Conservation (phyloP, 2,329 filamentous ascomycete genomes). For the Diaporthe sp. region DNA sequence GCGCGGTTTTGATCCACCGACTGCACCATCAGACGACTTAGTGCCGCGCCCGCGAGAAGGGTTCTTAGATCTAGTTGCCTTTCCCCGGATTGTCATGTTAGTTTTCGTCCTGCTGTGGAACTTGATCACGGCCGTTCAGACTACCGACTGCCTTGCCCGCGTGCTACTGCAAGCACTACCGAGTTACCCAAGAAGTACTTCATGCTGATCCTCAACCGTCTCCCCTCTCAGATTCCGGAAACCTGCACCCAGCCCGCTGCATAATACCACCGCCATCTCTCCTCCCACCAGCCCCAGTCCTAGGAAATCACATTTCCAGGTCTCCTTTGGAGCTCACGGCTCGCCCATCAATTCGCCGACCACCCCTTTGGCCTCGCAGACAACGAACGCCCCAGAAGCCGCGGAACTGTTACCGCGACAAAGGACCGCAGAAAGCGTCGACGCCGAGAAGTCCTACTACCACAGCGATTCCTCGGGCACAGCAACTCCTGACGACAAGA, state of each 20-base stretch:
- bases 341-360: constrained; percentile 42
- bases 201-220: constrained; percentile 49
- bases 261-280: constrained; percentile 59
- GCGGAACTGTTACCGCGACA: constrained; percentile 46
- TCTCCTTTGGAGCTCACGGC: constrained; percentile 46
- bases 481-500: constrained; percentile 50
- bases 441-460: constrained; percentile 53
- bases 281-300: constrained; percentile 59
- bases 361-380: constrained; percentile 45
- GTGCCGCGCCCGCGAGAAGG: constrained; percentile 25
- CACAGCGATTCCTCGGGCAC: constrained; percentile 55
- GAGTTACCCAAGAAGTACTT: constrained; percentile 45
- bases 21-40: constrained; percentile 10
- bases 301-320: constrained; percentile 53
- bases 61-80: not conserved
- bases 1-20: constrained; percentile 16
- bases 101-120: constrained; percentile 48
- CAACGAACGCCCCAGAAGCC: constrained; percentile 2
- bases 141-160: constrained; percentile 30
- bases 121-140: constrained; percentile 44
- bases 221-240: constrained; percentile 61
- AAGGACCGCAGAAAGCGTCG: constrained; percentile 37
- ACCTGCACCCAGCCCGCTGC: constrained; percentile 64
- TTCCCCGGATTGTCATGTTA: constrained; percentile 41
- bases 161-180: constrained; percentile 34